Evolutionary conservation across 768 basidiomycete genomes (phyloP).

Genomic region (Kwoniella botswanensis): DNA sequence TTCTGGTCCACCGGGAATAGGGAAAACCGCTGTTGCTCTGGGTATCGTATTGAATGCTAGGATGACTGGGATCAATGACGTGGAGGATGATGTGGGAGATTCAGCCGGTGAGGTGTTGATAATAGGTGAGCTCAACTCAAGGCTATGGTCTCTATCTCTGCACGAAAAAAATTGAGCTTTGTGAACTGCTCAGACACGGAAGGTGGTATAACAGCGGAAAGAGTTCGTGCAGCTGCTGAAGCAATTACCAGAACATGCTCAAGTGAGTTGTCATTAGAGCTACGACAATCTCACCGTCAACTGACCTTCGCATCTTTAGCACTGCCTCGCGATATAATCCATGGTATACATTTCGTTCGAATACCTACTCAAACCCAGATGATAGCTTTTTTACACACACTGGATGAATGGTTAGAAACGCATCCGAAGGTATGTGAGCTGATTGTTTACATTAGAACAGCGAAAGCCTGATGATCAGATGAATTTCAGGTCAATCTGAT

Average conservation of each 20-base stretch:
- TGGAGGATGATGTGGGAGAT: conserved; percentile 5
- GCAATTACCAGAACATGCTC: conserved; percentile 16
- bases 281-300: neutral
- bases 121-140: conserved; percentile 42
- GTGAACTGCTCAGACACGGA: conserved; percentile 47
- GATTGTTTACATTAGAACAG: neutral
- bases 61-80: conserved; percentile 9
- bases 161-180: neutral
- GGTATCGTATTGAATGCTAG: conserved; percentile 43
- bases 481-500: conserved; percentile 46
- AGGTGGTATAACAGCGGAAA: conserved; percentile 44
- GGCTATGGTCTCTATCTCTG: neutral
- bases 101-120: conserved; percentile 47
- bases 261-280: conserved; percentile 13
- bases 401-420: conserved; percentile 50
- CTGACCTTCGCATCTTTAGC: conserved; percentile 2
- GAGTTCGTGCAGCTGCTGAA: conserved; percentile 35
- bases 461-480: conserved; percentile 6
- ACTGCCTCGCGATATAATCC: conserved; percentile 30
- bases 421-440: conserved; percentile 42
- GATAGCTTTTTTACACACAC: conserved; percentile 50
- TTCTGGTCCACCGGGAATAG: conserved; percentile 53
- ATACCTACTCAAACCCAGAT: conserved; percentile 53
- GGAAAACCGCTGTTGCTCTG: conserved; percentile 48
- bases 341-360: conserved; percentile 50